phyloP scores from a whole-genome alignment of 768 basidiomycete genomes.

The Kwoniella dejecticola region DNA sequence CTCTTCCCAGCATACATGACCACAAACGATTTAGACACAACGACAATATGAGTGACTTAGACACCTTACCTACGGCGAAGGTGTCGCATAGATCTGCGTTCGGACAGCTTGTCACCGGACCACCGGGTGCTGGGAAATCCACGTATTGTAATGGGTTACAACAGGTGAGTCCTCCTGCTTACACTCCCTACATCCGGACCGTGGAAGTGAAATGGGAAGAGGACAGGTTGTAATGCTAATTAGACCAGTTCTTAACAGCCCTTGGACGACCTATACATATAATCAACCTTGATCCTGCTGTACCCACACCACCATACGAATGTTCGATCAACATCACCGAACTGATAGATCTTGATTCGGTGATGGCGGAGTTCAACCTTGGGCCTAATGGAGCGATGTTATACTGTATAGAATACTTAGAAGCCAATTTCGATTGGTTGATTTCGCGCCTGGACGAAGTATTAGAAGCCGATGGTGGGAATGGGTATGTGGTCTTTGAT shows the following conservation, averaged over 20 bases:
- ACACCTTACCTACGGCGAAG: slow-evolving; percentile 5
- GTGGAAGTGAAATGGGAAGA: no score
- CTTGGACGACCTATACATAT: slow-evolving; percentile 81
- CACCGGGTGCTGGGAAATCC: slow-evolving; percentile 58
- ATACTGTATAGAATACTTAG: slow-evolving; percentile 95
- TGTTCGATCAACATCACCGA: slow-evolving; percentile 81
- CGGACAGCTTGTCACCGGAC: slow-evolving; percentile 57
- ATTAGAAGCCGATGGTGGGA: slow-evolving; percentile 65
- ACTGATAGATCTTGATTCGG: slow-evolving; percentile 82
- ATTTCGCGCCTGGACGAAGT: slow-evolving; percentile 63
- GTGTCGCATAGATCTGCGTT: slow-evolving; percentile 35
- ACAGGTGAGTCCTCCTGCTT: slow-evolving; percentile 45
- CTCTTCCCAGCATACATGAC: no score
- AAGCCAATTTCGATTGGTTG: slow-evolving; percentile 80
- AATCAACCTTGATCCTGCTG: slow-evolving; percentile 95
- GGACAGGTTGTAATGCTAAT: background rate
- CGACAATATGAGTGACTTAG: background rate
- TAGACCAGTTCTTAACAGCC: slow-evolving; percentile 70
- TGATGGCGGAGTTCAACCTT: slow-evolving; percentile 77
- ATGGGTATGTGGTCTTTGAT: slow-evolving; percentile 86
- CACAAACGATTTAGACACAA: no score
- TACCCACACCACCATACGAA: slow-evolving; percentile 84
- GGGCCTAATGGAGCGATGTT: slow-evolving; percentile 97
- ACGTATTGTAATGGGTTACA: slow-evolving; percentile 59
- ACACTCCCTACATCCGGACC: no score